Conservation (phyloP, 176 grass and related monocot species). For the Guadua angustifolia region DNA sequence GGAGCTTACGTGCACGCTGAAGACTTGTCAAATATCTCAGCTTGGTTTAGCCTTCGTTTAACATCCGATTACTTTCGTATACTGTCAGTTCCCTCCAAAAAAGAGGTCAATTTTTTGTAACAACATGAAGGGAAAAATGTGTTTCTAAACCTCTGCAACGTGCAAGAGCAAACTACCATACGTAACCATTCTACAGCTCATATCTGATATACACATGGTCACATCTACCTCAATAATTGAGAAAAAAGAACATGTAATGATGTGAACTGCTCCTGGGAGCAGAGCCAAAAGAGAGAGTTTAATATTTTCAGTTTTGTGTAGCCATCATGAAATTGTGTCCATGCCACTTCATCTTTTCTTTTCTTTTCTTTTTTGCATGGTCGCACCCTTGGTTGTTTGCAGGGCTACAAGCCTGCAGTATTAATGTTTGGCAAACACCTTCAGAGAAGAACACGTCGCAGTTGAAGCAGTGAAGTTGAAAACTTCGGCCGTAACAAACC, state of each 20-base stretch:
- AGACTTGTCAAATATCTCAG: background rate
- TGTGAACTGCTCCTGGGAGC: background rate
- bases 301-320: background rate
- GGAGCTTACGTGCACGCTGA: constrained; percentile 45
- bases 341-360: background rate
- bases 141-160: background rate
- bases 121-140: background rate
- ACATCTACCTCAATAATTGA: background rate
- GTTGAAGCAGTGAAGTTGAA: background rate
- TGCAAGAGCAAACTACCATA: constrained; percentile 5
- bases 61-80: background rate
- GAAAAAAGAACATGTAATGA: background rate
- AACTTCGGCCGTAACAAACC: background rate
- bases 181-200: background rate
- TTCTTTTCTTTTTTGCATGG: background rate
- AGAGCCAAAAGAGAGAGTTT: background rate
- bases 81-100: constrained; percentile 30
- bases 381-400: background rate
- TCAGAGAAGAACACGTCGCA: background rate
- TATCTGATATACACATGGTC: background rate
- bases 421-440: background rate
- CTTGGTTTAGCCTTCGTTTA: background rate
- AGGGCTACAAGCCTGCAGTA: background rate
- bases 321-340: background rate
- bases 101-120: background rate